These are phyloP conservation scores for Eragrostis nindensis DNA, from an alignment of 176 grass and related monocot genomes.

Conservation along the genomic window DNA sequence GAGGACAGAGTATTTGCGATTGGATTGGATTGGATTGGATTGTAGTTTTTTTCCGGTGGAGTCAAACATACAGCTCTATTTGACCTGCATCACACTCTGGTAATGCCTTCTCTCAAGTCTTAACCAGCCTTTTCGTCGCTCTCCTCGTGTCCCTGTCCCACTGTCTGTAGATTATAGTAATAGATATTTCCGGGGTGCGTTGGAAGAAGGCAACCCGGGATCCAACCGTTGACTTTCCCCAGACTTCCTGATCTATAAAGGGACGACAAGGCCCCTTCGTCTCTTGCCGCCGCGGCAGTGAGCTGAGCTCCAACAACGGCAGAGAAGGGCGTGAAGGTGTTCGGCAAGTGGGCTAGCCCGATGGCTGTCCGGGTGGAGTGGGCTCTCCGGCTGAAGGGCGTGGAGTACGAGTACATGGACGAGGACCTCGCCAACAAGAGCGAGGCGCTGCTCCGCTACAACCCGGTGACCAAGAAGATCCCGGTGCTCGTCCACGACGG, in stretches of 20 bases:
- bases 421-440: conserved; percentile 68
- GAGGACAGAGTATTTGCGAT: no score
- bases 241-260: neutral
- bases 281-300: neutral
- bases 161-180: neutral
- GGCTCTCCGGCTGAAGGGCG: conserved; percentile 68
- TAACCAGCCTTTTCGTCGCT: neutral
- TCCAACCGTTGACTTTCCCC: conserved; percentile 5
- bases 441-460: conserved; percentile 56
- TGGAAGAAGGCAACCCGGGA: conserved; percentile 15
- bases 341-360: conserved; percentile 66
- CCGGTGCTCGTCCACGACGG: conserved; percentile 66
- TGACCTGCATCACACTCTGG: no score
- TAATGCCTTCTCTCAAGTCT: no score
- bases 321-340: conserved; percentile 60
- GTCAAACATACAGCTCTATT: no score
- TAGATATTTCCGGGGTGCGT: neutral
- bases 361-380: conserved; percentile 48
- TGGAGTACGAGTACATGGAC: conserved; percentile 62
- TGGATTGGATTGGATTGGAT: no score
- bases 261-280: neutral
- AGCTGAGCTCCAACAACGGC: conserved; percentile 42
- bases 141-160: neutral
- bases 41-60: no score
- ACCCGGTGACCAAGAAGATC: conserved; percentile 65